Evolutionary conservation across 75 land plant species (phyloP).

Genomic region (Cryptomeria japonica): DNA sequence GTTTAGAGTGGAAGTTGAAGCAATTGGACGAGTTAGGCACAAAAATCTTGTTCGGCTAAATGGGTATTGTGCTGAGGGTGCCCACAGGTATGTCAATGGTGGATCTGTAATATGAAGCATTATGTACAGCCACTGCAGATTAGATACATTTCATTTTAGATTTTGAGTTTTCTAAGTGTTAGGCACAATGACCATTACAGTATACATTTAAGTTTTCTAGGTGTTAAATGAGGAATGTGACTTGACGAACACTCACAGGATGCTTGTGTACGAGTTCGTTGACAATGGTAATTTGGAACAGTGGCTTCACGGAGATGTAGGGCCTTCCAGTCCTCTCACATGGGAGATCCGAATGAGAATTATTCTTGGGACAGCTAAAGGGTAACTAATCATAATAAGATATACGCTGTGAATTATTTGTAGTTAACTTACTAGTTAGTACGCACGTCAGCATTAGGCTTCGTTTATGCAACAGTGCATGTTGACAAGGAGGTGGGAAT

Average conservation of each 20-base stretch:
- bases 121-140: not conserved
- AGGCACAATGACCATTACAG: not conserved
- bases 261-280: slow-evolving; percentile 95
- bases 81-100: slow-evolving; percentile 64
- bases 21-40: slow-evolving; percentile 96
- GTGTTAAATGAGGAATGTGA: not conserved
- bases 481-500: not conserved
- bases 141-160: not conserved
- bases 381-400: slow-evolving; percentile 34
- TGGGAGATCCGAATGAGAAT: slow-evolving; percentile 94
- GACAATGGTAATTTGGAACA: slow-evolving; percentile 96
- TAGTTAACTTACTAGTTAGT: not conserved
- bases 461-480: not conserved
- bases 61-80: slow-evolving; percentile 96
- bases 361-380: slow-evolving; percentile 86
- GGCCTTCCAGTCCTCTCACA: slow-evolving; percentile 63
- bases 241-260: slow-evolving; percentile 40
- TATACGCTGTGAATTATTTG: not conserved
- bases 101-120: slow-evolving; percentile 1
- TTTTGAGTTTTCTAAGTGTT: not conserved
- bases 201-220: not conserved
- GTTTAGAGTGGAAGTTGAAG: slow-evolving; percentile 96
- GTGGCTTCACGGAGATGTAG: slow-evolving; percentile 96
- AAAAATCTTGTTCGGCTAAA: slow-evolving; percentile 88
- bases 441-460: not conserved